Conservation (phyloP, 129 eudicot genomes). For the Mikania micrantha region DNA sequence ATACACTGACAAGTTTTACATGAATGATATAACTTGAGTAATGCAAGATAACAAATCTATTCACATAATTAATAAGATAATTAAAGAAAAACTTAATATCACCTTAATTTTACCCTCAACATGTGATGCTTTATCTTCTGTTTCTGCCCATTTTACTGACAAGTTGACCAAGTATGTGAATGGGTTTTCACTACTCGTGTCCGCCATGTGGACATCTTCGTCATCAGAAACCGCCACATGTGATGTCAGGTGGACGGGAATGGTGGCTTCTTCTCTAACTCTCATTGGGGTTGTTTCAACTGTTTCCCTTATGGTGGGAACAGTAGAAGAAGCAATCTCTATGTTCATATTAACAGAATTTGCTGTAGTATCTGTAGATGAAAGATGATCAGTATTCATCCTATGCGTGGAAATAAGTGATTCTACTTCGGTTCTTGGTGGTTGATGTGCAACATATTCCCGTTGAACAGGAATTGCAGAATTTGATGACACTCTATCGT, state of each 20-base stretch:
- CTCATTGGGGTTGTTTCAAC: conserved; percentile 12
- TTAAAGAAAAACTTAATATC: neutral
- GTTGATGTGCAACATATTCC: conserved; percentile 13
- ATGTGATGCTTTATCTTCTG: conserved; percentile 29
- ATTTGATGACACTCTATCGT: conserved; percentile 21
- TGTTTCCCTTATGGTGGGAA: conserved; percentile 1
- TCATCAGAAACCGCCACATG: conserved; percentile 30
- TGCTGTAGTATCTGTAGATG: conserved; percentile 14
- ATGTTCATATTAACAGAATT: conserved; percentile 14
- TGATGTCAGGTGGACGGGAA: conserved; percentile 17
- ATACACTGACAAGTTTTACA: conserved; percentile 50
- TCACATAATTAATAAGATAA: neutral
- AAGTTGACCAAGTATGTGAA: conserved; percentile 73
- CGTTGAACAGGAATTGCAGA: conserved; percentile 15
- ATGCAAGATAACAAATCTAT: neutral
- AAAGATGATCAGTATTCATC: conserved; percentile 16
- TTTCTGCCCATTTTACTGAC: conserved; percentile 46
- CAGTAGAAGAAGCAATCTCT: conserved; percentile 13
- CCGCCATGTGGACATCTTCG: conserved; percentile 43
- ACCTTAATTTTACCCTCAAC: conserved; percentile 92
- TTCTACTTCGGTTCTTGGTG: conserved; percentile 18
- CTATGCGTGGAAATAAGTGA: conserved; percentile 17
- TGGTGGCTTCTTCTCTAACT: conserved; percentile 27
- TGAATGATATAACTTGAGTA: conserved; percentile 4
- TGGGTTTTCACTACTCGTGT: conserved; percentile 48